Percentiles rank a stretch among this genome's conserved stretches.
Conservation (phyloP, 495 filamentous ascomycete species). For the Podospora fimiseda region DNA sequence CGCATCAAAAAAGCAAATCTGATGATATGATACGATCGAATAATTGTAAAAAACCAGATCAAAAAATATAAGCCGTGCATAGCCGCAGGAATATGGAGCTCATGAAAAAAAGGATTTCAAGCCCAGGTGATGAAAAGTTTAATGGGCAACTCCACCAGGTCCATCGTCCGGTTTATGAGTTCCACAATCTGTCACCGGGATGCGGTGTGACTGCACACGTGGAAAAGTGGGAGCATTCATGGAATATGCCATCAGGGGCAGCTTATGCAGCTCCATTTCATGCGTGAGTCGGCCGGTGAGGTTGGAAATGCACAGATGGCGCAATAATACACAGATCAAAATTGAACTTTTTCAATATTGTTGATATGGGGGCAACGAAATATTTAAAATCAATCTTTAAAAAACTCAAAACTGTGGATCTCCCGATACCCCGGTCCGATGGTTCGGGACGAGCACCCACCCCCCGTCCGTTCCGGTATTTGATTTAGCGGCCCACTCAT, state of each 20-base stretch:
- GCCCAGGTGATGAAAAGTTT: neutral
- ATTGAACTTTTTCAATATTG: too few relatives aligned
- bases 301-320: neutral
- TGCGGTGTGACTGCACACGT: neutral
- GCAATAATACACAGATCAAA: neutral
- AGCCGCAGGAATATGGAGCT: neutral
- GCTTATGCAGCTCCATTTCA: neutral
- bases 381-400: too few relatives aligned
- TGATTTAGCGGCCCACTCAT: neutral
- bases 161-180: neutral
- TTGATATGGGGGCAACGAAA: too few relatives aligned
- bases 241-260: neutral
- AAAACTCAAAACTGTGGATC: too few relatives aligned
- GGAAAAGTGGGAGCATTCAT: neutral
- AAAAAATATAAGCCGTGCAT: neutral
- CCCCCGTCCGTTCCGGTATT: neutral
- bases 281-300: neutral
- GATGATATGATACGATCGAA: neutral
- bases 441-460: neutral
- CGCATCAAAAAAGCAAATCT: conserved; percentile 55
- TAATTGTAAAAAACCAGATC: too few relatives aligned
- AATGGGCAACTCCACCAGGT: neutral
- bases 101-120: neutral
- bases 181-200: neutral
- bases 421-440: neutral